Conservation (phyloP, 2,329 filamentous ascomycete genomes). For the Pyrenochaeta sp. region DNA sequence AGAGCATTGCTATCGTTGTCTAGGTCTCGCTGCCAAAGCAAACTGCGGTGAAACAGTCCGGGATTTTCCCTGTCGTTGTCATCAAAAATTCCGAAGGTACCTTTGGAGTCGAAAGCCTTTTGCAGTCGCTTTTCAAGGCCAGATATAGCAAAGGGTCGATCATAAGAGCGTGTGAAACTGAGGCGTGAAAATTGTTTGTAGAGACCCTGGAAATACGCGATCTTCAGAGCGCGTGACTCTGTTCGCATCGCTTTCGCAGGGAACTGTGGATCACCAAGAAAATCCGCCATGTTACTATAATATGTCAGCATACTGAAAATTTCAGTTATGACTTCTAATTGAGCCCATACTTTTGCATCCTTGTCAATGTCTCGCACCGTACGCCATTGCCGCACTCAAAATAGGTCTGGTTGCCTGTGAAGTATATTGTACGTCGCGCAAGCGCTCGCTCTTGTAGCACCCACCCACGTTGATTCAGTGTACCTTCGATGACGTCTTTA, state of each 20-base stretch:
- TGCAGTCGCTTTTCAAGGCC: constrained; percentile 13
- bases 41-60: constrained; percentile 32
- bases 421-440: constrained; percentile 37
- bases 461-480: constrained; percentile 34
- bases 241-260: no score
- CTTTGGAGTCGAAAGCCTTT: not conserved
- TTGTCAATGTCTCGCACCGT: constrained; percentile 27
- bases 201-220: constrained; percentile 18
- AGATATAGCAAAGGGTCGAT: constrained; percentile 42
- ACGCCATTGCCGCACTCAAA: constrained; percentile 36
- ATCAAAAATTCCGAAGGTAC: constrained; percentile 41
- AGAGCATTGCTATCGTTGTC: not conserved
- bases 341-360: constrained; percentile 27
- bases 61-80: constrained; percentile 8
- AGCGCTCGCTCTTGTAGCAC: constrained; percentile 39
- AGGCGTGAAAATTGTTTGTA: constrained; percentile 44
- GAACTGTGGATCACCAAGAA: no score
- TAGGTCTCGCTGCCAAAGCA: constrained; percentile 45
- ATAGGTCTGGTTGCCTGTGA: constrained; percentile 34
- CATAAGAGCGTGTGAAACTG: constrained; percentile 13
- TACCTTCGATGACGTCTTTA: constrained; percentile 22
- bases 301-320: no score
- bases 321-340: no score
- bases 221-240: no score
- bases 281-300: no score